Conservation (phyloP, 257 asterid genomes). For the Nicotiana paniculata region DNA sequence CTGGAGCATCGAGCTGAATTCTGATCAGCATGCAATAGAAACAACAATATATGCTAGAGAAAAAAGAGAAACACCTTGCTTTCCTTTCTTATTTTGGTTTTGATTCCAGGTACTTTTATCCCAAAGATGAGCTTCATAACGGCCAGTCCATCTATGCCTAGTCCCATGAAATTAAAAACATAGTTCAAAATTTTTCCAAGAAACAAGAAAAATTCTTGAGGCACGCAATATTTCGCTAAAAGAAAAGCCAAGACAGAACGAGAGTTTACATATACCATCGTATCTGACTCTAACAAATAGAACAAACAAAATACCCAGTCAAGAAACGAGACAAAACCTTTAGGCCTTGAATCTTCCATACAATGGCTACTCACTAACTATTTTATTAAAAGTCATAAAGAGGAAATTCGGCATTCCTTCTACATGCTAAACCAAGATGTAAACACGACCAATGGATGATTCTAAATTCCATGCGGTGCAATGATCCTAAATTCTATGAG, state of each 20-base stretch:
- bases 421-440: no score
- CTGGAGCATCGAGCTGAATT: conserved; percentile 10
- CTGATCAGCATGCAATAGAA: conserved; percentile 3
- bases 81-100: conserved; percentile 95
- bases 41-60: background rate
- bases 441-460: no score
- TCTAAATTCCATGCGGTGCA: background rate
- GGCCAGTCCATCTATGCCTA: conserved; percentile 99
- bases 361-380: background rate
- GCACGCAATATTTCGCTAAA: background rate
- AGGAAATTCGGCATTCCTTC: background rate
- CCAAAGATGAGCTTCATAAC: conserved; percentile 99
- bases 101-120: conserved; percentile 99
- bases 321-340: background rate
- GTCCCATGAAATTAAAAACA: conserved; percentile 22
- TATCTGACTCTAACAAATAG: background rate
- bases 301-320: background rate
- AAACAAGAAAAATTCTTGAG: background rate
- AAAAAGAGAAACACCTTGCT: conserved; percentile 62
- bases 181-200: conserved; percentile 9
- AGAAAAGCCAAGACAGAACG: background rate
- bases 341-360: background rate
- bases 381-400: background rate
- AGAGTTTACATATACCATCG: background rate
- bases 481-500: background rate